Conservation (phyloP, 495 filamentous ascomycete species). For the Aspergillus nidulans region DNA sequence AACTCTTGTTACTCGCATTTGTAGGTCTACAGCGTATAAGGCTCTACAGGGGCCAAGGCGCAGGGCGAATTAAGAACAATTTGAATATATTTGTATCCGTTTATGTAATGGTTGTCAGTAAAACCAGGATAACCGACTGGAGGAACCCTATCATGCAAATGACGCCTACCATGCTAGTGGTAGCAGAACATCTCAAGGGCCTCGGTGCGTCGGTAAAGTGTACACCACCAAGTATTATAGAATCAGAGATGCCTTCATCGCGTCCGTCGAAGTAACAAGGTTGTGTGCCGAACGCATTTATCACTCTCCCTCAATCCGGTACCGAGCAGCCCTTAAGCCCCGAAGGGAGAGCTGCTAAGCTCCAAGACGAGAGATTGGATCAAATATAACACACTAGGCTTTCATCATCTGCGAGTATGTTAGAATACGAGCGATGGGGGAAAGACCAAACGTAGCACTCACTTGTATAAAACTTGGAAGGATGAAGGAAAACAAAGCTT, state of each 20-base stretch:
- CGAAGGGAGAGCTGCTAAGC: constrained; percentile 78
- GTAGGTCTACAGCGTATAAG: too few species aligned
- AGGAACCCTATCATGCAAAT: constrained; percentile 12
- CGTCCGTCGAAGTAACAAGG: constrained; percentile 96
- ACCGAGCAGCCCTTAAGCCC: constrained; percentile 86
- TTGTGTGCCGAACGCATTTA: constrained; percentile 98
- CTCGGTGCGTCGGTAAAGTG: neutral
- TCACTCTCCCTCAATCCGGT: constrained; percentile 73
- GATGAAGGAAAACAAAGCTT: constrained; percentile 64
- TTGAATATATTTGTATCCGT: too few species aligned
- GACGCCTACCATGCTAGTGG: neutral
- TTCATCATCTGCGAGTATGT: constrained; percentile 85
- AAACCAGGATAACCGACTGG: neutral
- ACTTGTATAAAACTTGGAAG: constrained; percentile 98
- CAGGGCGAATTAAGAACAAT: too few species aligned
- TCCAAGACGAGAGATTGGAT: constrained; percentile 62
- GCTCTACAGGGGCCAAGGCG: too few species aligned
- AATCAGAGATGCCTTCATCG: constrained; percentile 97
- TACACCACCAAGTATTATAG: constrained; percentile 44
- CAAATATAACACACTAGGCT: constrained; percentile 92
- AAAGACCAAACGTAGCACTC: constrained; percentile 39
- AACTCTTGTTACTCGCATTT: too few species aligned
- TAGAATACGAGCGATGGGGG: constrained; percentile 29
- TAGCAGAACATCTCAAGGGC: constrained; percentile 14
- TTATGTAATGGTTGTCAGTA: too few species aligned